Evolutionary conservation across 768 basidiomycete genomes (phyloP).

Genomic region (Termitomyces sp.): DNA sequence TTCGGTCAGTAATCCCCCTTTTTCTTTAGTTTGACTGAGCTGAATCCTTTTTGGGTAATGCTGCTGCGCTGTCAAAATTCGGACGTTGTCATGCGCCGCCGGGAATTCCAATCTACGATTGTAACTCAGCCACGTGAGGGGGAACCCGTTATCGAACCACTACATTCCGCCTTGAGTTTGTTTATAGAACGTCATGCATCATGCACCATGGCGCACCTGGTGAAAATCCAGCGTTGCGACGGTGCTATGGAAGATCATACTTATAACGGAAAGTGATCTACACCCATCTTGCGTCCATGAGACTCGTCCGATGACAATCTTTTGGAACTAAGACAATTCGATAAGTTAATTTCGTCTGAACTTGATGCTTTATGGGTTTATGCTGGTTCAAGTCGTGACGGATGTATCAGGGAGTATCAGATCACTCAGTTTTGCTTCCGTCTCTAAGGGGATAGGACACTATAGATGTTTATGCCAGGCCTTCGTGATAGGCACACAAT

Average conservation of each 20-base stretch:
- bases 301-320: slow-evolving; percentile 5
- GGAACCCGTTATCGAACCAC: slow-evolving; percentile 6
- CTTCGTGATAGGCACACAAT: slow-evolving; percentile 21
- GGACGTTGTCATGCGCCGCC: slow-evolving; percentile 4
- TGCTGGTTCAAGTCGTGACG: slow-evolving; percentile 6
- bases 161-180: not conserved
- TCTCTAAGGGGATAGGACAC: slow-evolving; percentile 19
- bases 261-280: not conserved
- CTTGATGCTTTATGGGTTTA: slow-evolving; percentile 11
- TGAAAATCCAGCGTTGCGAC: not conserved
- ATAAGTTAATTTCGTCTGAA: slow-evolving; percentile 1
- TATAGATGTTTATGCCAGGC: slow-evolving; percentile 11
- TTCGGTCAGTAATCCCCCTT: not conserved
- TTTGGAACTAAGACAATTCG: slow-evolving; percentile 2
- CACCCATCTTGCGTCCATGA: not conserved
- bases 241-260: not conserved
- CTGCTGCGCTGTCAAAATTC: slow-evolving; percentile 6
- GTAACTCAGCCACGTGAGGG: slow-evolving; percentile 5
- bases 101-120: slow-evolving; percentile 13
- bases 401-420: slow-evolving; percentile 13
- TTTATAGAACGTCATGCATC: not conserved
- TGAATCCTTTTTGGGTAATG: not conserved
- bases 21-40: not conserved
- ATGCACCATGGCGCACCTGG: not conserved
- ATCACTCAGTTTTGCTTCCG: slow-evolving; percentile 10